Percentiles rank a stretch among this genome's conserved stretches.
These are phyloP conservation scores for Venturia asperata DNA, from an alignment of 2,329 filamentous ascomycete genomes.

Conservation along the genomic window DNA sequence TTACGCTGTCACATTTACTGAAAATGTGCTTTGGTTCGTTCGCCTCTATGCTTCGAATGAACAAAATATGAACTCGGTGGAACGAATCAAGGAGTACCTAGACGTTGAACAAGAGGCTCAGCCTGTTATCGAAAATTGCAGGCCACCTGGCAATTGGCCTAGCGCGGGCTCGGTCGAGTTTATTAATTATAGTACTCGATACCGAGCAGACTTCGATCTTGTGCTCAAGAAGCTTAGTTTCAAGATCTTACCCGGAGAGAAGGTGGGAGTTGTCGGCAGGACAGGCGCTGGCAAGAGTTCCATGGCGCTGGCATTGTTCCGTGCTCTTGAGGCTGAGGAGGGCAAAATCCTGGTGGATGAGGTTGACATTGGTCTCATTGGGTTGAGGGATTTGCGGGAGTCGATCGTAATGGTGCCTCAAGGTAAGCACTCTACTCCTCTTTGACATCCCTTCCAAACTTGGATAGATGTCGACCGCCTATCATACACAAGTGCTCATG, in stretches of 20 bases:
- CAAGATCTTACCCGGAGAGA: conserved; percentile 77
- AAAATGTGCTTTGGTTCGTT: conserved; percentile 95
- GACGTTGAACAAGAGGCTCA: conserved; percentile 91
- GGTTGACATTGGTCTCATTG: conserved; percentile 83
- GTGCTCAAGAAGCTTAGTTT: conserved; percentile 80
- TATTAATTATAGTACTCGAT: conserved; percentile 78
- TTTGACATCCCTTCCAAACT: too few species aligned
- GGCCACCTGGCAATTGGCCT: conserved; percentile 77
- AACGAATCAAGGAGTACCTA: conserved; percentile 94
- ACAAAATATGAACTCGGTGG: conserved; percentile 99
- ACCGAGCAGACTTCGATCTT: conserved; percentile 77
- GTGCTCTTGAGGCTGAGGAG: conserved; percentile 81
- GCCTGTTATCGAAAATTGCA: conserved; percentile 66
- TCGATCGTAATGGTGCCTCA: conserved; percentile 97
- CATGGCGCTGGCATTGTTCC: conserved; percentile 84
- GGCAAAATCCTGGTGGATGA: conserved; percentile 87
- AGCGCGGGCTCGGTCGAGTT: conserved; percentile 81
- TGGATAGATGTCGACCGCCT: neutral
- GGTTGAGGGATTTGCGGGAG: conserved; percentile 85
- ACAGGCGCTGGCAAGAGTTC: conserved; percentile 97
- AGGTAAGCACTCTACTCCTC: conserved; percentile 27
- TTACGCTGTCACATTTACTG: conserved; percentile 93
- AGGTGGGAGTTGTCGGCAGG: conserved; percentile 91
- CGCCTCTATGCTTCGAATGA: conserved; percentile 91
- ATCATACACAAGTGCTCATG: neutral